A percentile compares a stretch with the other conserved stretches of the same genome.
Conservation (phyloP, 2,329 filamentous ascomycete species). For the Colletotrichum shisoi region DNA sequence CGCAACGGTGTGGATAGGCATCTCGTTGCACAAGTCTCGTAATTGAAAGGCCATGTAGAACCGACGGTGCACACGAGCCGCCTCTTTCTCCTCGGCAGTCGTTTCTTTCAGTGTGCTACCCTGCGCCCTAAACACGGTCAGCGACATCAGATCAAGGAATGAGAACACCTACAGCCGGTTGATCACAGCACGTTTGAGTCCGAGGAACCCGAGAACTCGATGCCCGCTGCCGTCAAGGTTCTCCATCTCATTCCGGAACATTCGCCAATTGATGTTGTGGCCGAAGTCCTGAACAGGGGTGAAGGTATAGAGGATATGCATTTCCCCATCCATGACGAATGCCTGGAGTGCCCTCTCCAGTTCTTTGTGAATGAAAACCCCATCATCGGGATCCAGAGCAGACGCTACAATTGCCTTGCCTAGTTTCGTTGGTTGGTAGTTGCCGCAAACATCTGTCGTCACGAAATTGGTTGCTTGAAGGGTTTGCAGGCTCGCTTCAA, state of each 20-base stretch:
- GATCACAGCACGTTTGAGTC: slow-evolving; percentile 71
- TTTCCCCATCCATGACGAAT: slow-evolving; percentile 82
- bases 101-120: slow-evolving; percentile 70
- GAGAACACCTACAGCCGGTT: slow-evolving; percentile 66
- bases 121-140: slow-evolving; percentile 62
- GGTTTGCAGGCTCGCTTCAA: slow-evolving; percentile 67
- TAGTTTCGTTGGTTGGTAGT: slow-evolving; percentile 69
- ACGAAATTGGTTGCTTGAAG: slow-evolving; percentile 66
- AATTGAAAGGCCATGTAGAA: slow-evolving; percentile 80
- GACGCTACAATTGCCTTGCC: slow-evolving; percentile 77
- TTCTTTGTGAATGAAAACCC: slow-evolving; percentile 75
- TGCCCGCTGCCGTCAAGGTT: slow-evolving; percentile 74
- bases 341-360: slow-evolving; percentile 71
- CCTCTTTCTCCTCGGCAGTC: slow-evolving; percentile 66
- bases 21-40: slow-evolving; percentile 80
- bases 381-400: slow-evolving; percentile 76
- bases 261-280: slow-evolving; percentile 72
- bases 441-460: slow-evolving; percentile 56
- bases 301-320: slow-evolving; percentile 81
- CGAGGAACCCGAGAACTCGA: slow-evolving; percentile 72
- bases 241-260: slow-evolving; percentile 76
- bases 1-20: slow-evolving; percentile 73
- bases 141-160: slow-evolving; percentile 17
- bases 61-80: slow-evolving; percentile 70
- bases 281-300: slow-evolving; percentile 70